A percentile compares a stretch with the other conserved stretches of the same genome.
phyloP scores from a whole-genome alignment of 2,329 filamentous ascomycete species.

The Fusarium dlaminii region DNA sequence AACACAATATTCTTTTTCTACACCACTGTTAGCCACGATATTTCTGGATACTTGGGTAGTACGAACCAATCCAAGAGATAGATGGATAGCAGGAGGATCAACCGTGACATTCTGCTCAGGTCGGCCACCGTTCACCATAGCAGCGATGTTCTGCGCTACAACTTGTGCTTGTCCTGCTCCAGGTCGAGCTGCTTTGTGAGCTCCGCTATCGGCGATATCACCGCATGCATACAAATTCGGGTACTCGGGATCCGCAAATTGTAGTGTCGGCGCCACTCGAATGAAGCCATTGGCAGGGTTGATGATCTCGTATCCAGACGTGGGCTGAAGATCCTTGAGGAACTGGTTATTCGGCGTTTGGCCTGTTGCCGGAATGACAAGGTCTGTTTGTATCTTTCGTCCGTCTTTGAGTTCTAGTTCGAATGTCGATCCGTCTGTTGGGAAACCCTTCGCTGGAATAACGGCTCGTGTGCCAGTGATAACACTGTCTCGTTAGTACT shows the following conservation, averaged over 20 bases:
- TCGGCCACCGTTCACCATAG: conserved; percentile 29
- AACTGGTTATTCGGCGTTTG: conserved; percentile 43
- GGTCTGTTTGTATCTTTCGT: conserved; percentile 29
- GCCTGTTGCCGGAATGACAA: conserved; percentile 39
- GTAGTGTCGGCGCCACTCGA: conserved; percentile 28
- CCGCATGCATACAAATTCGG: conserved; percentile 39
- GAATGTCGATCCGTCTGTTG: conserved; percentile 25
- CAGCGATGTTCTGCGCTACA: conserved; percentile 36
- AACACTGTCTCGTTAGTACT: neutral
- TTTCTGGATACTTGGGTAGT: fast-evolving
- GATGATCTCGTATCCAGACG: conserved; percentile 4
- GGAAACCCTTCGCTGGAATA: conserved; percentile 33
- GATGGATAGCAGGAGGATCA: conserved; percentile 36
- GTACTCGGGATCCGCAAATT: conserved; percentile 38
- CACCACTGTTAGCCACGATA: fast-evolving
- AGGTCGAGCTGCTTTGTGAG: conserved; percentile 38
- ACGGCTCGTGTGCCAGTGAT: conserved; percentile 37
- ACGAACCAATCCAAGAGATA: conserved; percentile 35
- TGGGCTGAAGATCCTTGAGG: conserved; percentile 12
- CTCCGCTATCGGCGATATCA: conserved; percentile 41
- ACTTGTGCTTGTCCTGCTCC: conserved; percentile 33
- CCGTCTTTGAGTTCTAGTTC: conserved; percentile 38
- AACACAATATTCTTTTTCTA: conserved; percentile 43
- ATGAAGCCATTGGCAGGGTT: conserved; percentile 40
- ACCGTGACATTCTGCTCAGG: conserved; percentile 19